Percentiles rank a stretch among this genome's conserved stretches.
Evolutionary conservation across 1,284 basidiomycete species (phyloP).

Genomic region (Phellinidium pouzarii): DNA sequence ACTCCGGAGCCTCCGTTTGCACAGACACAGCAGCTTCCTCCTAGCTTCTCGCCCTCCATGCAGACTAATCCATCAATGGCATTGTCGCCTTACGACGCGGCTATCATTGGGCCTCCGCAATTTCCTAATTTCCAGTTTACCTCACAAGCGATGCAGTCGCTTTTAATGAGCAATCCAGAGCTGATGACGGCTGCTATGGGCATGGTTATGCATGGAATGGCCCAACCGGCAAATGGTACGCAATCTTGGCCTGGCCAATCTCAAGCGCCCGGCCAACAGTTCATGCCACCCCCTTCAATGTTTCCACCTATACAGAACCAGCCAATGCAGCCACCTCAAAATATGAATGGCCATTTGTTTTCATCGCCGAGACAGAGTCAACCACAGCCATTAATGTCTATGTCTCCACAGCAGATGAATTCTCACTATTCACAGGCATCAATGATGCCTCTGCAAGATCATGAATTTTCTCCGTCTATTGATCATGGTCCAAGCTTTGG

Average conservation of each 20-base stretch:
- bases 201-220: constrained; percentile 6
- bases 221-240: not conserved
- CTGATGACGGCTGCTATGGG: not conserved
- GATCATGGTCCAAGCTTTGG: not conserved
- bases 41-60: not conserved
- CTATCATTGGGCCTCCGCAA: not conserved
- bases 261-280: not conserved
- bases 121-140: not conserved
- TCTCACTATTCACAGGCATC: not conserved
- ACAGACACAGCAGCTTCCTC: not conserved
- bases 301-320: not conserved
- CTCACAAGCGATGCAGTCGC: not conserved
- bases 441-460: not conserved
- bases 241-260: constrained; percentile 1
- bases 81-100: not conserved
- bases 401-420: not conserved
- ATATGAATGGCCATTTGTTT: not conserved
- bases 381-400: not conserved
- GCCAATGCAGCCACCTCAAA: not conserved
- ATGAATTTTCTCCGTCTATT: not conserved
- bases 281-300: not conserved
- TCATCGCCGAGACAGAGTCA: not conserved
- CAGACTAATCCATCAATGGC: not conserved
- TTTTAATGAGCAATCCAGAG: constrained; percentile 1
- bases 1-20: not conserved